These are phyloP conservation scores for Tolypocladium inflatum DNA, from an alignment of 2,329 filamentous ascomycete genomes.

Conservation along the genomic window DNA sequence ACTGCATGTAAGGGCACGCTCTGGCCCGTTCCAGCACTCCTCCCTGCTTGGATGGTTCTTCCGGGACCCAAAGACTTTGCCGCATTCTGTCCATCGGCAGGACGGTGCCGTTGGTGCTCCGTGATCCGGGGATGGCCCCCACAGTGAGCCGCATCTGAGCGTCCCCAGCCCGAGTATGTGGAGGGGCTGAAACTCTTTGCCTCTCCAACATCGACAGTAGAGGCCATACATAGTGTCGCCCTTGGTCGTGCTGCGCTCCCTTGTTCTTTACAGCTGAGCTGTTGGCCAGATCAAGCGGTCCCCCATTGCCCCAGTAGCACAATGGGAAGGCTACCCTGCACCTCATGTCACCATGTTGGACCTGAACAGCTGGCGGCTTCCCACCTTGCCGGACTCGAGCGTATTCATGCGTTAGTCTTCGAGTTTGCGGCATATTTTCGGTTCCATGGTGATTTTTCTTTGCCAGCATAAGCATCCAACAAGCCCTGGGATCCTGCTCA, in stretches of 20 bases:
- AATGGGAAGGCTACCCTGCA: too few species aligned
- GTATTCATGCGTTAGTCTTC: too few species aligned
- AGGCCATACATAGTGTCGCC: not conserved
- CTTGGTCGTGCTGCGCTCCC: not conserved
- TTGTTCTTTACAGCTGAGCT: too few species aligned
- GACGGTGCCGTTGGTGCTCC: not conserved
- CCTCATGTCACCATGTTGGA: too few species aligned
- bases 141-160: too few species aligned
- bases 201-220: not conserved
- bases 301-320: too few species aligned
- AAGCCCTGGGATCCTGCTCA: not conserved
- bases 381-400: too few species aligned
- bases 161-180: not conserved
- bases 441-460: not conserved
- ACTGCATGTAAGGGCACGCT: not conserved
- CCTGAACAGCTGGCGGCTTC: too few species aligned
- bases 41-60: not conserved
- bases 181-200: not conserved
- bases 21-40: not conserved
- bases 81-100: not conserved
- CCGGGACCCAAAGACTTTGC: not conserved
- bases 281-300: too few species aligned
- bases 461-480: not conserved
- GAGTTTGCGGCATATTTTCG: too few species aligned
- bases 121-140: not conserved